phyloP scores from a whole-genome alignment of 2,329 filamentous ascomycete genomes.

The Zasmidium cellare region DNA sequence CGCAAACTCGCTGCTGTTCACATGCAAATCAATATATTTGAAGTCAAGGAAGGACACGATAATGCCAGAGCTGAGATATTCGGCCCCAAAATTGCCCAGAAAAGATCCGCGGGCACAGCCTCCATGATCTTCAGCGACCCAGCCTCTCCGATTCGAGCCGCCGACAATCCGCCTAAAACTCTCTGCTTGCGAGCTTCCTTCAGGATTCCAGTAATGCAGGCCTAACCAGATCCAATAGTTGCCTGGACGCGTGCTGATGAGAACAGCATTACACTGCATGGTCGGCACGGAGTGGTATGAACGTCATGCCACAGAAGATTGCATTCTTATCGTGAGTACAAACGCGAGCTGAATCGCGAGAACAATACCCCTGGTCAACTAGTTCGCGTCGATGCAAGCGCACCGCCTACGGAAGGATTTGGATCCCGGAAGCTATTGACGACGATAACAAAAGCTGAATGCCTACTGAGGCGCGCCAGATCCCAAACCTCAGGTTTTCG shows the following conservation, averaged over 20 bases:
- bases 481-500: not conserved
- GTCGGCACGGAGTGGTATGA: not conserved
- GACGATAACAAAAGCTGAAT: not conserved
- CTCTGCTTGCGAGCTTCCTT: not conserved
- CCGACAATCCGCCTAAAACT: not conserved
- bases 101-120: not conserved
- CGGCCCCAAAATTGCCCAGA: not conserved
- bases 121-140: not conserved
- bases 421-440: not conserved
- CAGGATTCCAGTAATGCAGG: not conserved
- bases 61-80: not conserved
- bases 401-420: not conserved
- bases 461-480: not conserved
- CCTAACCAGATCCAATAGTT: not conserved
- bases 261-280: too few relatives aligned
- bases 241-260: not conserved
- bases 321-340: not conserved
- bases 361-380: not conserved
- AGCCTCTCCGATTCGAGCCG: not conserved
- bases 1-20: too few relatives aligned
- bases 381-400: not conserved
- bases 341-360: not conserved
- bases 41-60: not conserved
- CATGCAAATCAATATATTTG: too few relatives aligned
- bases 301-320: not conserved